These are phyloP conservation scores for Syzygium malaccense DNA, from an alignment of 441 rosid species.

Conservation along the genomic window DNA sequence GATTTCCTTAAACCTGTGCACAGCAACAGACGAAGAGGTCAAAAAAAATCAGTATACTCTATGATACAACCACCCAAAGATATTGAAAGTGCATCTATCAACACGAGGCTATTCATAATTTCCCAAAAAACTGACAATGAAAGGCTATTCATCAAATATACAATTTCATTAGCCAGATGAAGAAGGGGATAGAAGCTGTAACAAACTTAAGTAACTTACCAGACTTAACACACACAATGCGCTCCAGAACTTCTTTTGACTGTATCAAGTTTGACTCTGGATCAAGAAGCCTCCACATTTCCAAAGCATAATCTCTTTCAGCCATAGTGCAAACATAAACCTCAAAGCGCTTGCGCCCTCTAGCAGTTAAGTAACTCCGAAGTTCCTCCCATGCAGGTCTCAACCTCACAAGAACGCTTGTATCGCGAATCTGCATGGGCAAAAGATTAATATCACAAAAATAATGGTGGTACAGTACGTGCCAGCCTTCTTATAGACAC, in stretches of 20 bases:
- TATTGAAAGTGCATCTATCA: not conserved
- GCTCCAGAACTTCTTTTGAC: conserved; percentile 62
- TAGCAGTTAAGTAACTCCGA: conserved; percentile 82
- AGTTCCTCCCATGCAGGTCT: conserved; percentile 97
- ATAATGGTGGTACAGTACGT: not conserved
- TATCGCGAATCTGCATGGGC: conserved; percentile 68
- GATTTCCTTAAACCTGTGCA: conserved; percentile 68
- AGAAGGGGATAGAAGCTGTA: not conserved
- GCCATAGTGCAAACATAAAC: conserved; percentile 99
- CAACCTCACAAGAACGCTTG: conserved; percentile 93
- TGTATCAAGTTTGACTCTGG: conserved; percentile 76
- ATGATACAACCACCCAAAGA: not conserved
- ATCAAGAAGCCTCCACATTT: conserved; percentile 98
- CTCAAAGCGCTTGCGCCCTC: conserved; percentile 85
- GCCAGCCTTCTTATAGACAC: not conserved
- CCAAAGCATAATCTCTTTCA: conserved; percentile 94
- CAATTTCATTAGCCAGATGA: not conserved
- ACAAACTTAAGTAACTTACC: conserved; percentile 33
- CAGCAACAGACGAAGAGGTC: not conserved
- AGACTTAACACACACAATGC: conserved; percentile 91
- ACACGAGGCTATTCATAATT: not conserved
- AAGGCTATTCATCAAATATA: not conserved
- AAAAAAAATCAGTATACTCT: not conserved
- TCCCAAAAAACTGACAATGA: not conserved
- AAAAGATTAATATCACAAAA: not conserved